phyloP scores from a whole-genome alignment of 495 filamentous ascomycete species.

The Pyronema domesticum region DNA sequence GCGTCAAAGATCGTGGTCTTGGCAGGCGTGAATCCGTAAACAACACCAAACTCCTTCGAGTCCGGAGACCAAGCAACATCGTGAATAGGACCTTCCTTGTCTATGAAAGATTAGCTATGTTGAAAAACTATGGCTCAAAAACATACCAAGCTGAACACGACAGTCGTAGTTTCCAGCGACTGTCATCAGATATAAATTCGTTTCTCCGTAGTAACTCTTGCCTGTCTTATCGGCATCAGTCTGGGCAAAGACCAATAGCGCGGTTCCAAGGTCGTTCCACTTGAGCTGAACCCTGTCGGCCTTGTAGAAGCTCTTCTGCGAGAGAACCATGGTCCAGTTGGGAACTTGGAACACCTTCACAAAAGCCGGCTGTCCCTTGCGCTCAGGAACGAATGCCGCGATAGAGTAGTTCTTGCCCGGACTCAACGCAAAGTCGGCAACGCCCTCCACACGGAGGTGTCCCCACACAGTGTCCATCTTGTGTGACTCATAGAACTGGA shows the following conservation, averaged over 20 bases:
- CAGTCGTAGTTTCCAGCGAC: conserved; percentile 85
- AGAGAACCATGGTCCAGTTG: conserved; percentile 58
- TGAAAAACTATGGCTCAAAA: background rate
- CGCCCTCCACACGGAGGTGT: conserved; percentile 82
- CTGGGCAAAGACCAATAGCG: conserved; percentile 85
- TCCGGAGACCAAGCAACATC: conserved; percentile 97
- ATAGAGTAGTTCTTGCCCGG: conserved; percentile 76
- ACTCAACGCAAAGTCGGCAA: conserved; percentile 73
- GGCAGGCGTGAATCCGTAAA: conserved; percentile 94
- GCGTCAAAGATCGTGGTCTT: conserved; percentile 94
- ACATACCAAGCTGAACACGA: conserved; percentile 56
- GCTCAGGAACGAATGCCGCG: conserved; percentile 85
- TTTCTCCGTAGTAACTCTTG: conserved; percentile 98
- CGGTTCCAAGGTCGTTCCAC: conserved; percentile 85
- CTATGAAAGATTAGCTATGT: conserved; percentile 26
- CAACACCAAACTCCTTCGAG: conserved; percentile 87
- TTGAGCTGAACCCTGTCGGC: conserved; percentile 96
- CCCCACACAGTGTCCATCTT: conserved; percentile 81
- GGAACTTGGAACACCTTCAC: conserved; percentile 92
- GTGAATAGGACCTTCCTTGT: conserved; percentile 96
- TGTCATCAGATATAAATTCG: conserved; percentile 86
- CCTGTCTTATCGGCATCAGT: conserved; percentile 95
- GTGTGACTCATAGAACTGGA: conserved; percentile 83
- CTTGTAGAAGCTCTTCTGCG: conserved; percentile 98
- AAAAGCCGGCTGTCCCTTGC: conserved; percentile 81